These are phyloP conservation scores for Fraxinus greggii DNA, from an alignment of 305 asterid genomes.

Conservation along the genomic window DNA sequence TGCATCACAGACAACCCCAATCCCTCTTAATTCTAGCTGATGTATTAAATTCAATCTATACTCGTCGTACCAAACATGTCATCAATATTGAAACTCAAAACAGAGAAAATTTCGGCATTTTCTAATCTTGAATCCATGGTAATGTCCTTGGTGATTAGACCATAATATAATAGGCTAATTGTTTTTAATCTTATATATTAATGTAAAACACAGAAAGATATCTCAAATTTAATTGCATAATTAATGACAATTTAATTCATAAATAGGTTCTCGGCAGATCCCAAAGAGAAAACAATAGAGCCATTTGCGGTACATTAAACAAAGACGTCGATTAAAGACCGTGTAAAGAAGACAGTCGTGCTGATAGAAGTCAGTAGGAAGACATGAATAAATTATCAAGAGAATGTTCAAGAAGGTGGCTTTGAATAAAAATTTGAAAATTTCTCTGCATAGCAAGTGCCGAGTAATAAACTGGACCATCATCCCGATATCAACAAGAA, in stretches of 20 bases:
- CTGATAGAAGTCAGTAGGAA: neutral
- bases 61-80: neutral
- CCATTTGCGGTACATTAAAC: neutral
- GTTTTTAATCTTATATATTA: neutral
- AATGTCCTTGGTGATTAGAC: neutral
- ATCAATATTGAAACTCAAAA: neutral
- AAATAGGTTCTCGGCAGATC: neutral
- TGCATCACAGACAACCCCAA: neutral
- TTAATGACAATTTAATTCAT: neutral
- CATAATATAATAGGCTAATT: neutral
- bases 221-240: neutral
- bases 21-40: neutral
- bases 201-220: neutral
- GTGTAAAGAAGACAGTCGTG: neutral
- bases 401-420: neutral
- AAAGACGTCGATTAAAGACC: neutral
- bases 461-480: constrained; percentile 1
- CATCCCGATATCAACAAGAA: constrained; percentile 3
- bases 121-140: neutral
- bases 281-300: neutral
- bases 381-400: neutral
- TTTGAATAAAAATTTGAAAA: neutral
- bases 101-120: neutral
- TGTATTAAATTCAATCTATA: neutral
- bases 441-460: neutral